Conservation (phyloP, 768 basidiomycete genomes). For the Macrocybe gigantea region DNA sequence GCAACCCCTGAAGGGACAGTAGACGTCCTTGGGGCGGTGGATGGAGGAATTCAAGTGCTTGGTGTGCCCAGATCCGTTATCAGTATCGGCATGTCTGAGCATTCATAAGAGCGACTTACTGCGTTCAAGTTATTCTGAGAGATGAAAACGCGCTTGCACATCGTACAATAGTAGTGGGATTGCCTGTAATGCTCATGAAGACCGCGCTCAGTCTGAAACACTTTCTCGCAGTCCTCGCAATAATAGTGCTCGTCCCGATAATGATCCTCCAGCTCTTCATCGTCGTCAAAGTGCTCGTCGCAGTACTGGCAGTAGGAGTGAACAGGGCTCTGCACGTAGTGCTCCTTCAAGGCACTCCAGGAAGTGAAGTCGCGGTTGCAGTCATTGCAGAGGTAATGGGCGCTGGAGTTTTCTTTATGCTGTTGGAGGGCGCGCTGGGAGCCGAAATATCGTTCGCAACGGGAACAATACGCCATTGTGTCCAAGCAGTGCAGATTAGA, state of each 20-base stretch:
- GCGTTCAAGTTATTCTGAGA: slow-evolving; percentile 33
- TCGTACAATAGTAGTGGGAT: slow-evolving; percentile 26
- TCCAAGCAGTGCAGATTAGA: no score
- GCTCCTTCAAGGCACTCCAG: slow-evolving; percentile 33
- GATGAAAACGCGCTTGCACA: slow-evolving; percentile 37
- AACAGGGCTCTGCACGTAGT: slow-evolving; percentile 41
- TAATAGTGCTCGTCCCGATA: slow-evolving; percentile 27
- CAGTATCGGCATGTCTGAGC: no score
- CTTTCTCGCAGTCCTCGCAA: background rate
- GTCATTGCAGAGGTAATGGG: slow-evolving; percentile 7
- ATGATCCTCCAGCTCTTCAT: slow-evolving; percentile 32
- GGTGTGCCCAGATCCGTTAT: no score
- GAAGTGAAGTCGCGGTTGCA: slow-evolving; percentile 43
- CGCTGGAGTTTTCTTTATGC: background rate
- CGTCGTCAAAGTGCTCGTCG: slow-evolving; percentile 31
- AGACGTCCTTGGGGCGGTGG: slow-evolving; percentile 34
- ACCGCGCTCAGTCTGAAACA: background rate
- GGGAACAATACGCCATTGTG: no score
- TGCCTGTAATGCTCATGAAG: background rate
- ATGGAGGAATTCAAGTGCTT: slow-evolving; percentile 49
- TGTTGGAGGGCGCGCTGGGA: background rate
- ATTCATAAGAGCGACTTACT: slow-evolving; percentile 1
- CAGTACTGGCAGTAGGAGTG: slow-evolving; percentile 54
- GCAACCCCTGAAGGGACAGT: slow-evolving; percentile 39
- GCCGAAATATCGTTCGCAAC: background rate